Evolutionary conservation across 2,329 filamentous ascomycete genomes (phyloP).

Genomic region (Penicillium sp.): DNA sequence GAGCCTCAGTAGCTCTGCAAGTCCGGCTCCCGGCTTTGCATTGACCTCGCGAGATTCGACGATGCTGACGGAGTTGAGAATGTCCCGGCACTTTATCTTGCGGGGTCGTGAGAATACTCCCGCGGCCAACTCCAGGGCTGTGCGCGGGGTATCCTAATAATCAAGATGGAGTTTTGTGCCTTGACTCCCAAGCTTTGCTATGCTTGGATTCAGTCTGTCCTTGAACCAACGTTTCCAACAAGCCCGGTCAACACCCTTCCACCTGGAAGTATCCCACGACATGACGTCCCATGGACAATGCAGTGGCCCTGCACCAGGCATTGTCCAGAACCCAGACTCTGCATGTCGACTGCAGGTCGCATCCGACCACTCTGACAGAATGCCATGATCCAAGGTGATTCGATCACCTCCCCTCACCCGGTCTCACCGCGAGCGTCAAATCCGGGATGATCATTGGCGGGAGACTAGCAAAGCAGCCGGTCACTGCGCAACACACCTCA

Average conservation of each 20-base stretch:
- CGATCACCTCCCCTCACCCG: not conserved
- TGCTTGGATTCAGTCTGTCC: not conserved
- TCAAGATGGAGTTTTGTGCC: not conserved
- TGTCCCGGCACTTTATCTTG: not conserved
- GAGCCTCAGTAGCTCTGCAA: not conserved
- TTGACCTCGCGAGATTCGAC: not conserved
- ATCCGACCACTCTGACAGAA: not conserved
- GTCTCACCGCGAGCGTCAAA: slow-evolving; percentile 21
- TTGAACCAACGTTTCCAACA: not conserved
- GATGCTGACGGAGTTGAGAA: not conserved
- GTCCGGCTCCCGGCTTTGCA: not conserved
- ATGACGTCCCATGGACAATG: too few relatives aligned
- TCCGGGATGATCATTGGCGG: slow-evolving; percentile 11
- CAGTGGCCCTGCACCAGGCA: not conserved
- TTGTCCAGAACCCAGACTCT: not conserved
- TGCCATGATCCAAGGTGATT: not conserved
- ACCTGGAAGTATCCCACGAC: not conserved
- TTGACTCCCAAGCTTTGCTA: not conserved
- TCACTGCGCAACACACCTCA: slow-evolving; percentile 1
- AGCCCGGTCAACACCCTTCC: not conserved
- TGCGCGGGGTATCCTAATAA: not conserved
- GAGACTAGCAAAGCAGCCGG: not conserved
- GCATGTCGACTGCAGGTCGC: slow-evolving; percentile 1
- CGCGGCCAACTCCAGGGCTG: not conserved
- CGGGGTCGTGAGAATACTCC: not conserved